These are phyloP conservation scores for Ophiostoma fasciatum DNA, from an alignment of 2,329 filamentous ascomycete species.

Conservation along the genomic window DNA sequence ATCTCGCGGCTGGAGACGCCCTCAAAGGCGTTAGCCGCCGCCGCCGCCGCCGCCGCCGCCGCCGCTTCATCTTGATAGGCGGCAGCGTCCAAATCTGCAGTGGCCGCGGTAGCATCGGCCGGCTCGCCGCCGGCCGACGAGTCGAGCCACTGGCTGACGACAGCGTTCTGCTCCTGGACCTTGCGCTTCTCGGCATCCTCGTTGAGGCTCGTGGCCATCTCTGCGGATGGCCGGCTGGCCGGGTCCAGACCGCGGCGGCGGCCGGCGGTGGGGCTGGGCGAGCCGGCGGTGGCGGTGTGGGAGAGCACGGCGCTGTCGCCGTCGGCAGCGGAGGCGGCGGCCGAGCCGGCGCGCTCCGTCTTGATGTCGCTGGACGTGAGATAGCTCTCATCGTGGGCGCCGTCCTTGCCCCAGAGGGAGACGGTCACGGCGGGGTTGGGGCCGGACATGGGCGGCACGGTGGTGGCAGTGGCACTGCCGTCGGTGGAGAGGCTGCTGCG, in stretches of 20 bases:
- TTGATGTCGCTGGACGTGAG: constrained; percentile 13
- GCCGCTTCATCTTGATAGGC: too few species aligned
- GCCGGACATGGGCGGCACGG: constrained; percentile 24
- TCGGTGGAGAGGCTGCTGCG: constrained; percentile 26
- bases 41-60: background rate
- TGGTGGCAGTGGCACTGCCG: constrained; percentile 26
- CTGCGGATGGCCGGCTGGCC: constrained; percentile 24
- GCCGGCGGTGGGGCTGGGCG: background rate
- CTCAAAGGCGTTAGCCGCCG: constrained; percentile 15
- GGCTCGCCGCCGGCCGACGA: constrained; percentile 13
- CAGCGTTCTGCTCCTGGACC: constrained; percentile 30
- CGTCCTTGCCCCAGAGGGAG: constrained; percentile 37
- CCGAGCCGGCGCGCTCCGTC: constrained; percentile 1
- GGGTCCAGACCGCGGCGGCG: constrained; percentile 29
- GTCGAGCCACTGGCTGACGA: constrained; percentile 37
- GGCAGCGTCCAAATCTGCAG: constrained; percentile 1
- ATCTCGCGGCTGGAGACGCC: constrained; percentile 27
- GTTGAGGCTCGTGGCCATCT: constrained; percentile 32
- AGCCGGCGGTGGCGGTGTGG: background rate
- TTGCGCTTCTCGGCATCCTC: constrained; percentile 28
- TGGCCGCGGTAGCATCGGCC: background rate
- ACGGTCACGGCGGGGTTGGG: constrained; percentile 41
- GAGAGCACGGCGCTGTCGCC: background rate
- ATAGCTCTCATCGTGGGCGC: constrained; percentile 11
- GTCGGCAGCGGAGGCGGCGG: background rate